These are phyloP conservation scores for Agarophyton chilense DNA, from an alignment of 23 red algal genomes.

Conservation along the genomic window DNA sequence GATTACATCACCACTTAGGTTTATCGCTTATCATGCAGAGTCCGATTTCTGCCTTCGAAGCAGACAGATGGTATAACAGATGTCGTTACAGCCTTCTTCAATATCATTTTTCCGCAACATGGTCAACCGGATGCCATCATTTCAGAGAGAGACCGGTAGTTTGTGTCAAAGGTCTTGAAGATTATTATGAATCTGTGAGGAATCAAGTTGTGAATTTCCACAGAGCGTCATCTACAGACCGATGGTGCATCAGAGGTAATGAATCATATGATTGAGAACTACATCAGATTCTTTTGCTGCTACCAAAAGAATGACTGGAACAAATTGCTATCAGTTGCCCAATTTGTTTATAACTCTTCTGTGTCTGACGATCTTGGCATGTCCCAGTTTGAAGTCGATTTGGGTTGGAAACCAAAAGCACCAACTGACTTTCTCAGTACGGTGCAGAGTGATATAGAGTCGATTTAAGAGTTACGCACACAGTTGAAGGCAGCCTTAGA, in stretches of 20 bases:
- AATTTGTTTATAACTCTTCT: background rate
- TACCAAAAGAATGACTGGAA: slow-evolving; percentile 5
- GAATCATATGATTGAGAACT: background rate
- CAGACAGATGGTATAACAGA: background rate
- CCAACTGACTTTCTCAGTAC: background rate
- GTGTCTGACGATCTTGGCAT: background rate
- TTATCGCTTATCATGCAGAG: background rate
- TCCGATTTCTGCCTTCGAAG: slow-evolving; percentile 2
- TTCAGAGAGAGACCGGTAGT: slow-evolving; percentile 17
- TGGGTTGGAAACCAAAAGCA: background rate
- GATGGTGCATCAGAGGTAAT: slow-evolving; percentile 24
- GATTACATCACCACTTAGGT: slow-evolving; percentile 32
- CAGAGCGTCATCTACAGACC: background rate
- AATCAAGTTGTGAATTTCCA: background rate
- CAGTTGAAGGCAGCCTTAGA: no score
- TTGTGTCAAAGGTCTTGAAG: background rate
- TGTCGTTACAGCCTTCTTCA: slow-evolving; percentile 2
- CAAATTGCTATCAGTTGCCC: background rate
- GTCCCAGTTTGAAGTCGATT: background rate
- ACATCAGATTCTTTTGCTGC: background rate
- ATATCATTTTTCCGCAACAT: slow-evolving; percentile 28
- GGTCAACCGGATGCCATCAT: slow-evolving; percentile 13
- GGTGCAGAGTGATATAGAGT: no score
- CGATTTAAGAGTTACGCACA: no score
- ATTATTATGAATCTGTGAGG: background rate